Evolutionary conservation across 805 yeast genomes (phyloP).

Genomic region (Candida easanensis): DNA sequence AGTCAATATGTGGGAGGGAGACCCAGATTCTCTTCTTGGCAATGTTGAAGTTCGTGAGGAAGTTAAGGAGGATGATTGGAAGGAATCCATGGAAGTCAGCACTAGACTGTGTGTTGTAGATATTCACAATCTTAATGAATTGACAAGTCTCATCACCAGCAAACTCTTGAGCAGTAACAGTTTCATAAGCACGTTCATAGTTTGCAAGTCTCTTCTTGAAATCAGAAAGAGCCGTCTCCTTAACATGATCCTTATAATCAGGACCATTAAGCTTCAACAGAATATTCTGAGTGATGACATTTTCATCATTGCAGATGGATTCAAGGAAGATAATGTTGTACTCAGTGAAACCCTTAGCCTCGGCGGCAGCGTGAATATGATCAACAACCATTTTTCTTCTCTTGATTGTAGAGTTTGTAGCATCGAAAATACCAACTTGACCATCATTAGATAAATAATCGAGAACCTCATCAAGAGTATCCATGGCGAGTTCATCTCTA

Average conservation of each 20-base stretch:
- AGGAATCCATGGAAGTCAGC: slow-evolving; percentile 45
- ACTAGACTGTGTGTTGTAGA: slow-evolving; percentile 48
- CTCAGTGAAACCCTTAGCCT: slow-evolving; percentile 27
- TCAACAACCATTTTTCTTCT: slow-evolving; percentile 41
- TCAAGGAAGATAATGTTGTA: slow-evolving; percentile 41
- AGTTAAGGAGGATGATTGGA: slow-evolving; percentile 20
- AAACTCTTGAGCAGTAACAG: slow-evolving; percentile 39
- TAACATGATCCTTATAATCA: slow-evolving; percentile 23
- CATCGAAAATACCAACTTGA: slow-evolving; percentile 49
- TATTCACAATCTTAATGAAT: slow-evolving; percentile 61
- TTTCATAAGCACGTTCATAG: slow-evolving; percentile 51
- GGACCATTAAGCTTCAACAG: slow-evolving; percentile 33
- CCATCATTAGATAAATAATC: slow-evolving; percentile 34
- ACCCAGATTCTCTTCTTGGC: slow-evolving; percentile 23
- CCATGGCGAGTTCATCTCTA: slow-evolving; percentile 46
- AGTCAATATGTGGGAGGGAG: slow-evolving; percentile 10
- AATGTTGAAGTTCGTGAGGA: slow-evolving; percentile 21
- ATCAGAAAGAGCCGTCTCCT: slow-evolving; percentile 27
- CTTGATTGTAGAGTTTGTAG: slow-evolving; percentile 46
- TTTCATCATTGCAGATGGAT: slow-evolving; percentile 30
- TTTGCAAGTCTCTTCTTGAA: slow-evolving; percentile 47
- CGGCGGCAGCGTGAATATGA: slow-evolving; percentile 34
- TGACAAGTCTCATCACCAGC: slow-evolving; percentile 45
- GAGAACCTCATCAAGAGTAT: slow-evolving; percentile 40
- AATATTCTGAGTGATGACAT: slow-evolving; percentile 30